phyloP scores from a whole-genome alignment of 2,329 filamentous ascomycete genomes.

The Sodiomyces alkalinus region DNA sequence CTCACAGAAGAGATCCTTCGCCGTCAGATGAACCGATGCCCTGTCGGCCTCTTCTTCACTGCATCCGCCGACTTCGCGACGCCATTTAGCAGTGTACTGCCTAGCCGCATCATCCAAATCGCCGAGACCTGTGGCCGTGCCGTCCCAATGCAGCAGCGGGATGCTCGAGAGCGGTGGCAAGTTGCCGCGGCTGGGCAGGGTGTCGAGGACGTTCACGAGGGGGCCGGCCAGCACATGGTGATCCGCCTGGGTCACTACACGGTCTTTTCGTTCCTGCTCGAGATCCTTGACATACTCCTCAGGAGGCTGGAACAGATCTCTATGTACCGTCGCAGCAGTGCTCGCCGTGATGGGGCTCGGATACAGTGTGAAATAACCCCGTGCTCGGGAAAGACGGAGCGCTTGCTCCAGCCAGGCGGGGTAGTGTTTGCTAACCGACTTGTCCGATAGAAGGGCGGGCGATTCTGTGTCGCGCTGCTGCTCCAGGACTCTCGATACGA shows the following conservation, averaged over 20 bases:
- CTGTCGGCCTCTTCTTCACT: slow-evolving; percentile 15
- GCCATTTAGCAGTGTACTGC: slow-evolving; percentile 44
- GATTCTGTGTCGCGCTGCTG: slow-evolving; percentile 14
- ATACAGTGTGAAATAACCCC: slow-evolving; percentile 69
- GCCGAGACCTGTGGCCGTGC: slow-evolving; percentile 25
- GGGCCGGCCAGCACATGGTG: slow-evolving; percentile 15
- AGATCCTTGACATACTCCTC: slow-evolving; percentile 43
- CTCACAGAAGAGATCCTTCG: slow-evolving; percentile 52
- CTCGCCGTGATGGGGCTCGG: slow-evolving; percentile 42
- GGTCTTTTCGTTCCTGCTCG: slow-evolving; percentile 9
- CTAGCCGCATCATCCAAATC: slow-evolving; percentile 27
- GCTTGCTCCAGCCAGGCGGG: slow-evolving; percentile 70
- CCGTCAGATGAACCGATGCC: too few species aligned
- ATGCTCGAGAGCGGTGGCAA: slow-evolving; percentile 30
- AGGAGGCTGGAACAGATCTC: slow-evolving; percentile 55
- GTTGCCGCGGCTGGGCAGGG: slow-evolving; percentile 25
- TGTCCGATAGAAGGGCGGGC: slow-evolving; percentile 29
- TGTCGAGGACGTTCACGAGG: slow-evolving; percentile 29
- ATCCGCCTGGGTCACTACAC: slow-evolving; percentile 12
- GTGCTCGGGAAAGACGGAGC: slow-evolving; percentile 57
- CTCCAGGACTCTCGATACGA: slow-evolving; percentile 46
- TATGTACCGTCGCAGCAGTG: slow-evolving; percentile 58
- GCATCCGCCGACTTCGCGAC: slow-evolving; percentile 53
- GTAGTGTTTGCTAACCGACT: slow-evolving; percentile 49
- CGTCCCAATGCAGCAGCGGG: slow-evolving; percentile 51